Conservation (phyloP, 2,329 filamentous ascomycete genomes). For the Fusarium bulbicola region DNA sequence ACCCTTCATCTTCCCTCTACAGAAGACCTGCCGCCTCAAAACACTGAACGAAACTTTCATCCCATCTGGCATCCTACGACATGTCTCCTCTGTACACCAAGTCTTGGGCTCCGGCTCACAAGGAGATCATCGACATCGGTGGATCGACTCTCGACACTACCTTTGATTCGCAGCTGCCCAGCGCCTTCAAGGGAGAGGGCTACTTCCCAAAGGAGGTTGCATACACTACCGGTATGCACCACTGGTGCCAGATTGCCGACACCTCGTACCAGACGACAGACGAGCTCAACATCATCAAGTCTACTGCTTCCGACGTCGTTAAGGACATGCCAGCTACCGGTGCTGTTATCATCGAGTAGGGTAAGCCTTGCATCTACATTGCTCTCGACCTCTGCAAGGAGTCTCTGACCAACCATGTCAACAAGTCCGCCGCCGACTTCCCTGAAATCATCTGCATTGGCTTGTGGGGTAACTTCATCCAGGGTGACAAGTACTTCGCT, state of each 20-base stretch:
- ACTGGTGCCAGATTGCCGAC: constrained; percentile 29
- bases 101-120: background rate
- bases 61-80: background rate
- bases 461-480: constrained; percentile 34
- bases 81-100: background rate
- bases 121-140: constrained; percentile 31
- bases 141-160: constrained; percentile 13
- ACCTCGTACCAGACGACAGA: constrained; percentile 30
- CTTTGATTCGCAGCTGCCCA: constrained; percentile 8
- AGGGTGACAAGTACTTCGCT: constrained; percentile 25
- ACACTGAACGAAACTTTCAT: background rate
- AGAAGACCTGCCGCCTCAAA: background rate
- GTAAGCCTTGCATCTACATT: constrained; percentile 25
- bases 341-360: constrained; percentile 22
- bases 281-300: constrained; percentile 29
- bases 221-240: constrained; percentile 32
- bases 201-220: constrained; percentile 41
- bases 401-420: constrained; percentile 20
- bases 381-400: constrained; percentile 21
- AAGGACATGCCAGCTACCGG: background rate
- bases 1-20: background rate
- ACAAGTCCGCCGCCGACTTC: constrained; percentile 14
- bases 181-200: constrained; percentile 14
- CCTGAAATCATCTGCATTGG: constrained; percentile 16
- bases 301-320: constrained; percentile 22